Evolutionary conservation across 257 asterid genomes (phyloP).

Genomic region (Ajuga chamaepitys): DNA sequence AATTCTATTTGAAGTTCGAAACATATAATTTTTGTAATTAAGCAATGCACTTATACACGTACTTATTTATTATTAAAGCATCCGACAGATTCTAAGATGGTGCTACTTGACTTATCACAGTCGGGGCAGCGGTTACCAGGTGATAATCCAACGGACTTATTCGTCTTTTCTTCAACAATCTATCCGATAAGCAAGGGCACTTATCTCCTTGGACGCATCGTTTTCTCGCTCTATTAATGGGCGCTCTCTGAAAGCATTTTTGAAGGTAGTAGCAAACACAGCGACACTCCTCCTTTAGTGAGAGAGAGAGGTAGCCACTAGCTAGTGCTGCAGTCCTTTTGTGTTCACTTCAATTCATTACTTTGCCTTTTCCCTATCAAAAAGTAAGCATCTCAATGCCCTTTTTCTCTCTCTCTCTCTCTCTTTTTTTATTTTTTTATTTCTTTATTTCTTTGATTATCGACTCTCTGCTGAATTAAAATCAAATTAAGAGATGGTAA

Average conservation of each 20-base stretch:
- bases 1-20: too few relatives aligned
- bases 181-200: constrained; percentile 1
- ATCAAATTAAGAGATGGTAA: not conserved
- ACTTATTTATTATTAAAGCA: too few relatives aligned
- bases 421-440: not conserved
- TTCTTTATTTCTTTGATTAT: not conserved
- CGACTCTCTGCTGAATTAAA: not conserved
- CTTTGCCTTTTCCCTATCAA: constrained; percentile 13
- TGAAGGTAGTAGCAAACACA: not conserved
- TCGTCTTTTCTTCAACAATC: not conserved
- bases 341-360: constrained; percentile 9
- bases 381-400: constrained; percentile 28
- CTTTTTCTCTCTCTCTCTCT: not conserved
- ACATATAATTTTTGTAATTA: too few relatives aligned
- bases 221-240: constrained; percentile 1
- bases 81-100: constrained; percentile 10
- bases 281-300: not conserved
- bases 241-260: too few relatives aligned
- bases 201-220: constrained; percentile 16
- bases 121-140: too few relatives aligned
- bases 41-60: too few relatives aligned
- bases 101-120: not conserved
- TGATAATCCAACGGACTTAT: too few relatives aligned
- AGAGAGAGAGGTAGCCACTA: not conserved
- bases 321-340: not conserved